These are phyloP conservation scores for Gymnopilus junonius DNA, from an alignment of 768 basidiomycete species.

Conservation along the genomic window DNA sequence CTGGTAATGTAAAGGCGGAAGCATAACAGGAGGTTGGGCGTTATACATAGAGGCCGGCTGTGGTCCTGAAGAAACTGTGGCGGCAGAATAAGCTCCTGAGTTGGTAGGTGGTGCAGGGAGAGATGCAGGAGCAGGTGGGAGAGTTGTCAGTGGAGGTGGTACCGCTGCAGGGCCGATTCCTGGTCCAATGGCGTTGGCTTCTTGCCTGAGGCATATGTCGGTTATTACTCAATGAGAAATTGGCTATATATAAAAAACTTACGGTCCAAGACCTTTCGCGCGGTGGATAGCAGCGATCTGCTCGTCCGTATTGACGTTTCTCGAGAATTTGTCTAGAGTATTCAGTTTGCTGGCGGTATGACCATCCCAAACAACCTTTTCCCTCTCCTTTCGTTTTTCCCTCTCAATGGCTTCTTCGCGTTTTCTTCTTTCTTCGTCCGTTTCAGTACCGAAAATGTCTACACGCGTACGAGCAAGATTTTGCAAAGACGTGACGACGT, in stretches of 20 bases:
- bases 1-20: conserved; percentile 85
- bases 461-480: conserved; percentile 95
- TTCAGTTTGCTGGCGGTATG: conserved; percentile 93
- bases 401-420: conserved; percentile 87
- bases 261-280: conserved; percentile 89
- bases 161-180: conserved; percentile 85
- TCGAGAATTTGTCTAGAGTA: conserved; percentile 92
- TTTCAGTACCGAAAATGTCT: conserved; percentile 95
- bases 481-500: conserved; percentile 91
- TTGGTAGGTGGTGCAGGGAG: conserved; percentile 73
- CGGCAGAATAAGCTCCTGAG: conserved; percentile 70
- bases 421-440: conserved; percentile 88
- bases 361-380: conserved; percentile 98
- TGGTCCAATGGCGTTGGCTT: conserved; percentile 80
- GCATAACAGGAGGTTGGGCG: conserved; percentile 72
- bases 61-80: conserved; percentile 89
- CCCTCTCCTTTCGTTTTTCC: conserved; percentile 82
- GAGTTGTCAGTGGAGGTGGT: conserved; percentile 64
- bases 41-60: conserved; percentile 81
- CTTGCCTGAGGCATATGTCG: conserved; percentile 52
- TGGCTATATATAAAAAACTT: conserved; percentile 41
- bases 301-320: conserved; percentile 93
- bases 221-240: conserved; percentile 16
- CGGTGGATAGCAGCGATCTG: conserved; percentile 98
- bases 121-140: conserved; percentile 73